Evolutionary conservation across 2,329 filamentous ascomycete genomes (phyloP).

Genomic region (Fusarium austroafricanum): DNA sequence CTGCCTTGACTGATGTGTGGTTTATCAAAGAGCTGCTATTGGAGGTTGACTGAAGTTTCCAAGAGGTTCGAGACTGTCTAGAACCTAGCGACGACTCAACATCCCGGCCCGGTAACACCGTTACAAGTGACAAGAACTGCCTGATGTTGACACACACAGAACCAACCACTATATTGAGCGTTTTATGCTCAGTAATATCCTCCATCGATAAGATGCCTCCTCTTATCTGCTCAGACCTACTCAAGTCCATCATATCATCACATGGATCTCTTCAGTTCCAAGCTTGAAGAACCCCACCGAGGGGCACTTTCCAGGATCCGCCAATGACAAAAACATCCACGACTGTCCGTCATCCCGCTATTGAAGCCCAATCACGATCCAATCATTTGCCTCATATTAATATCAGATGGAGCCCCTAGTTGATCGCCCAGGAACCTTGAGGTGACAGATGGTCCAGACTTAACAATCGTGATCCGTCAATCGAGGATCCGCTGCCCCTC

Average conservation of each 20-base stretch:
- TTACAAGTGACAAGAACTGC: conserved; percentile 28
- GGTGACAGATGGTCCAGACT: conserved; percentile 22
- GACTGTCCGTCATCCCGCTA: conserved; percentile 31
- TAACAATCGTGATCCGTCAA: conserved; percentile 35
- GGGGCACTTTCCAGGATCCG: conserved; percentile 27
- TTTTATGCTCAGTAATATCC: neutral
- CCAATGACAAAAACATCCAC: conserved; percentile 28
- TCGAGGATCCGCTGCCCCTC: conserved; percentile 12
- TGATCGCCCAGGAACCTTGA: conserved; percentile 31
- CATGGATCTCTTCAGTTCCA: conserved; percentile 4
- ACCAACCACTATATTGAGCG: neutral
- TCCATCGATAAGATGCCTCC: neutral
- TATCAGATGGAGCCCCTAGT: conserved; percentile 32
- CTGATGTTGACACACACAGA: conserved; percentile 14
- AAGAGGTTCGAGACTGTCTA: conserved; percentile 31
- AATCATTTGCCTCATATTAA: conserved; percentile 38
- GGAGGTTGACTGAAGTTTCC: conserved; percentile 19
- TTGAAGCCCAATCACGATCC: conserved; percentile 23
- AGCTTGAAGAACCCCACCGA: conserved; percentile 37
- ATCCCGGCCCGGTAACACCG: conserved; percentile 36
- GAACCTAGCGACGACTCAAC: conserved; percentile 8
- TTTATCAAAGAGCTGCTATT: conserved; percentile 30
- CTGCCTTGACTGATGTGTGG: conserved; percentile 13
- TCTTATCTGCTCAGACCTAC: neutral
- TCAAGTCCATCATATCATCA: conserved; percentile 26